Evolutionary conservation across 2,329 filamentous ascomycete genomes (phyloP).

Genomic region (Penicillium griseofulvum): DNA sequence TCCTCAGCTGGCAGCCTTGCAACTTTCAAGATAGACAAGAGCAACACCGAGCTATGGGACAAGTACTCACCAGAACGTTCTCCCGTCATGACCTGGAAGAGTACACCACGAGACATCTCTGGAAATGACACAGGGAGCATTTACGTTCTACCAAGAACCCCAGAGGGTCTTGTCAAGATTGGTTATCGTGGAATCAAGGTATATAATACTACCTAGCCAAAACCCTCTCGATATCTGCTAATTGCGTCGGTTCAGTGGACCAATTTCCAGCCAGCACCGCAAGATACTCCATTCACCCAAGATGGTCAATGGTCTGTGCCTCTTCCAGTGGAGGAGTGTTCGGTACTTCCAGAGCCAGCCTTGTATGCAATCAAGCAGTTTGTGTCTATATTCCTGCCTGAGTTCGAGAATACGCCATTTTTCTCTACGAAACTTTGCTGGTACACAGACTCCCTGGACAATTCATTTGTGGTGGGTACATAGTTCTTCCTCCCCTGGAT

Average conservation of each 20-base stretch:
- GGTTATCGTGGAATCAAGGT: constrained; percentile 32
- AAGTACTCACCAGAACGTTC: constrained; percentile 36
- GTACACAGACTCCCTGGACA: constrained; percentile 39
- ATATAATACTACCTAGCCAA: neutral
- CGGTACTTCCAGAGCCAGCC: constrained; percentile 20
- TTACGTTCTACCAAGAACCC: constrained; percentile 30
- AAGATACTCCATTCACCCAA: constrained; percentile 27
- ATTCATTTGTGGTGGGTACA: constrained; percentile 27
- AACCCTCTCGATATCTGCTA: neutral
- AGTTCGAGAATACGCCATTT: constrained; percentile 26
- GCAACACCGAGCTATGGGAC: constrained; percentile 26
- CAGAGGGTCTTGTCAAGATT: constrained; percentile 29
- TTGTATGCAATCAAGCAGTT: constrained; percentile 22
- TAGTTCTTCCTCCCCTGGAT: neutral
- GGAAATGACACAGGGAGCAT: constrained; percentile 33
- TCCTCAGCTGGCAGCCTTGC: constrained; percentile 31
- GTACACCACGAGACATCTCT: constrained; percentile 21
- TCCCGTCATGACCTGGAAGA: constrained; percentile 36
- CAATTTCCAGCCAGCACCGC: constrained; percentile 32
- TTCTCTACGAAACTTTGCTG: constrained; percentile 33
- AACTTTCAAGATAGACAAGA: constrained; percentile 28
- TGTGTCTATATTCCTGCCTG: constrained; percentile 27
- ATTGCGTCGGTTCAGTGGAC: constrained; percentile 25
- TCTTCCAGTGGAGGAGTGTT: constrained; percentile 23
- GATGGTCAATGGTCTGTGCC: constrained; percentile 35